A percentile compares a stretch with the other conserved stretches of the same genome.
phyloP scores from a whole-genome alignment of 192 early-diverging fungal genomes.

The Coemansia sp. region DNA sequence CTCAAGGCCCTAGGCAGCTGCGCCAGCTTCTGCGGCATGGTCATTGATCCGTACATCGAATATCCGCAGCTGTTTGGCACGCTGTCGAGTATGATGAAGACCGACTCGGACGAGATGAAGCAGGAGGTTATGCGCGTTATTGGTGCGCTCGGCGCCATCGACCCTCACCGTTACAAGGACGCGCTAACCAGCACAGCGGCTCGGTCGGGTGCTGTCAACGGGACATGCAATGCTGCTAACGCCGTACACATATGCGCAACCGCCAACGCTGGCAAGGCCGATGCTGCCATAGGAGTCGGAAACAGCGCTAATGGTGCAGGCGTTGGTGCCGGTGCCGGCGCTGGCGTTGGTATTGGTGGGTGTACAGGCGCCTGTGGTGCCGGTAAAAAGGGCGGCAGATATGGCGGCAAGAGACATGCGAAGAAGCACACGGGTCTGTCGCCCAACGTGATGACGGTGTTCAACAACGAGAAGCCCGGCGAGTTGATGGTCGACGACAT shows the following conservation, averaged over 20 bases:
- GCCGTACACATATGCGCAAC: no score
- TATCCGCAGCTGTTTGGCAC: slow-evolving; percentile 79
- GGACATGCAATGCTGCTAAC: no score
- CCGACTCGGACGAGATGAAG: slow-evolving; percentile 74
- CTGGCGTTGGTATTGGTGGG: background rate
- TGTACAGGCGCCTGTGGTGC: background rate
- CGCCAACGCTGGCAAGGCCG: no score
- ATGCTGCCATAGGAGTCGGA: background rate
- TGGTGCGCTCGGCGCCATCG: slow-evolving; percentile 91
- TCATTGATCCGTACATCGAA: slow-evolving; percentile 88
- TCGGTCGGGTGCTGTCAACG: no score
- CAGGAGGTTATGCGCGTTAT: slow-evolving; percentile 85
- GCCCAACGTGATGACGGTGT: slow-evolving; percentile 27
- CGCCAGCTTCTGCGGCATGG: slow-evolving; percentile 80
- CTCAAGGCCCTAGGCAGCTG: slow-evolving; percentile 83
- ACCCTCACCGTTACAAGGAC: slow-evolving; percentile 65
- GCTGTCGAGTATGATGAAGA: slow-evolving; percentile 78
- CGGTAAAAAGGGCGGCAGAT: slow-evolving; percentile 2
- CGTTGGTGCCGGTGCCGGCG: background rate
- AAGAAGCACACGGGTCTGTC: slow-evolving; percentile 5
- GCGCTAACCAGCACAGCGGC: no score
- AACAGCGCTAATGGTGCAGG: background rate
- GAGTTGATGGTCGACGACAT: slow-evolving; percentile 28
- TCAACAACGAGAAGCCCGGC: slow-evolving; percentile 22
- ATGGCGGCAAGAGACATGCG: background rate